Evolutionary conservation across 139 green algal genomes (phyloP), one percentile per base, ranked within the genome.

Genomic region (Volvox africanus): DNA sequence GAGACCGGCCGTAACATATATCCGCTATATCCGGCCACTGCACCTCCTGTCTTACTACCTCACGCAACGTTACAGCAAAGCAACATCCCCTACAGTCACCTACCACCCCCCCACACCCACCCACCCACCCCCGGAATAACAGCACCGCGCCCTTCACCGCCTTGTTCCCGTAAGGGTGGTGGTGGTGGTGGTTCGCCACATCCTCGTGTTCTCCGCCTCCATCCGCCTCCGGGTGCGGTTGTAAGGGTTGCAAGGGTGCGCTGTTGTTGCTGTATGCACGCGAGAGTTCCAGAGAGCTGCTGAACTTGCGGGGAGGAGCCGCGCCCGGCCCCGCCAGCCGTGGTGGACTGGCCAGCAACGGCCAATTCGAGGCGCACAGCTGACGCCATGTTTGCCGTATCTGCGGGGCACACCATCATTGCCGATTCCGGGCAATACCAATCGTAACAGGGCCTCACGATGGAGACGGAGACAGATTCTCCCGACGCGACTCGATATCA

Each of bases 361-460:
- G 86, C 86, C 86, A 90, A n/a, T 65, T 36, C 20, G n/a, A 20
- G 9, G 50, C 50, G 30, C 32, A 61, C 71, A 90, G 36, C 50
- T 90, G 30, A 2, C 86, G 86, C 86, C 86, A 90, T 21, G 86
- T 84, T 55, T 90, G 30, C 1, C 86, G 86, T 0, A 90, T 69
- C 86, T 90, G 65, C 21, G 65, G 65, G 11, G 44, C 44, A 55
- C 44, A 55, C 44, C 5, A 55, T 55, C 5, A 55, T 55, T 5
- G 44, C 44, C 44, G 9, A 55, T 55, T 55, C 9, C 44, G 5
- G 5, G 44, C 44, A 55, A 55, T 55, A 55, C 9, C 44, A 55
- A 14, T 55, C 44, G 44, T 55, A 55, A 55, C 44, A 55, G 9
- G 44, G 44, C 44, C 44, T 55, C 44, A 55, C 9, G 44, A 55